Evolutionary conservation across 768 basidiomycete species (phyloP), one percentile per base, ranked within the genome.

Genomic region (Rhodotorula babjevae): DNA sequence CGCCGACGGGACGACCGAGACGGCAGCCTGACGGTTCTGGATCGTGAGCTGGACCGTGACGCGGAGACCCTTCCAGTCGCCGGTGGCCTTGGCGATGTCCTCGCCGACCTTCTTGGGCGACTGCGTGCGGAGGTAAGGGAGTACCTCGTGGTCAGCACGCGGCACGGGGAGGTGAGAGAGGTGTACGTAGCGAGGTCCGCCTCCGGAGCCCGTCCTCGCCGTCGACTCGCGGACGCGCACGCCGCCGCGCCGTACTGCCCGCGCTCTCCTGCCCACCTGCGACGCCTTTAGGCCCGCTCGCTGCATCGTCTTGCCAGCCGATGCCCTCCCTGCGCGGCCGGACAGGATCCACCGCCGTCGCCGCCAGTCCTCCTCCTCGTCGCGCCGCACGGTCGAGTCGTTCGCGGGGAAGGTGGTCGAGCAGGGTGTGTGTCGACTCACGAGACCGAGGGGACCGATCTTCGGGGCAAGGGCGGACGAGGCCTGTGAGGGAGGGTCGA

Each of bases 71-170:
- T 99, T 99, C 96, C 96, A 99, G 82, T 89, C 89, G 61, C 88
- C 87, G 72, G 96, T 99, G 69, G 95, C 95, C 83, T 99, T 99
- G 79, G 96, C 96, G 82, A 99, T 99, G 84, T 99, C 96, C 92
- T 99, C 96, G 84, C 96, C 96, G 84, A 99, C 96, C 86, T 98
- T 98, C 86, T 99, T 99, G 79, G 96, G 96, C 70, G 96, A 97
- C 96, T 98, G 78, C 65, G 33, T 6, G 44, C 2, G 14, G 15
- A 31, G 49, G 8, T 18, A 33, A 25, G 55, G 2, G 12, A 23
- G 52, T n/a, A n/a, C n/a, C n/a, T n/a, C n/a, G n/a, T n/a, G n/a
- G 53, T 55, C 52, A 29, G 50, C 12, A 7, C 42, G 21, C 36
- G 23, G 14, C 19, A 8, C 27, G 2, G 47, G 21, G 52, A 14